phyloP scores from a whole-genome alignment of 2,329 filamentous ascomycete species.

The Mycogone perniciosa region DNA sequence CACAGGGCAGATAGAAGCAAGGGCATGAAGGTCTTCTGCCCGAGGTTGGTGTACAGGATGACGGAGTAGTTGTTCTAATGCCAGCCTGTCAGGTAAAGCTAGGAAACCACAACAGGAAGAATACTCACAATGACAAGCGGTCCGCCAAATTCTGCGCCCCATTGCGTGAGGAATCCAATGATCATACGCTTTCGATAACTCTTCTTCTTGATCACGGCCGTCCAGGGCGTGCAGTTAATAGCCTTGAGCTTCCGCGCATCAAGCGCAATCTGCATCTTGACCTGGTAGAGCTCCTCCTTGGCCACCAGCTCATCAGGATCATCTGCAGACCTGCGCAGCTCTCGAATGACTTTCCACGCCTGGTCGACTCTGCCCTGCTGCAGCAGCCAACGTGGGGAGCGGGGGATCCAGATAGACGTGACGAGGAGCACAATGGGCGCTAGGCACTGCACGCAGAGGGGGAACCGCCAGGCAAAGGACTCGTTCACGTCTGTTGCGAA shows the following conservation, averaged over 20 bases:
- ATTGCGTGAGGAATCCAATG: constrained; percentile 46
- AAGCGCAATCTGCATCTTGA: constrained; percentile 37
- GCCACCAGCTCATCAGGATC: constrained; percentile 33
- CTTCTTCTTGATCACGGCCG: constrained; percentile 38
- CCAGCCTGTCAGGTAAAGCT: background rate
- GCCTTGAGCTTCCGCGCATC: constrained; percentile 35
- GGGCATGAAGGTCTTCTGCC: constrained; percentile 34
- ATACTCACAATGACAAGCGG: constrained; percentile 42
- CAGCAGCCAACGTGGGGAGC: constrained; percentile 44
- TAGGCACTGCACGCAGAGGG: constrained; percentile 35
- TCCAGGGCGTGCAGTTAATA: constrained; percentile 36
- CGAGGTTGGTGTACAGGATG: constrained; percentile 33
- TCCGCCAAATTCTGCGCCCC: constrained; percentile 47
- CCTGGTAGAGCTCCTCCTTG: constrained; percentile 41
- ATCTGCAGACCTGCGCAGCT: constrained; percentile 24
- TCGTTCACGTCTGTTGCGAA: constrained; percentile 27
- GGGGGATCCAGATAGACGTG: constrained; percentile 29
- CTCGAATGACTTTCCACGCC: constrained; percentile 36
- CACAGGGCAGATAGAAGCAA: constrained; percentile 34
- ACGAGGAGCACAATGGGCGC: constrained; percentile 32
- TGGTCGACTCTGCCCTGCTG: constrained; percentile 39
- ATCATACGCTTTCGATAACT: constrained; percentile 45
- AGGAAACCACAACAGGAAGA: background rate
- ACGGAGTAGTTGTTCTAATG: constrained; percentile 37
- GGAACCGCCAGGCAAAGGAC: constrained; percentile 36